phyloP scores from a whole-genome alignment of 2,329 filamentous ascomycete species.

The Triangularia verruculosa region DNA sequence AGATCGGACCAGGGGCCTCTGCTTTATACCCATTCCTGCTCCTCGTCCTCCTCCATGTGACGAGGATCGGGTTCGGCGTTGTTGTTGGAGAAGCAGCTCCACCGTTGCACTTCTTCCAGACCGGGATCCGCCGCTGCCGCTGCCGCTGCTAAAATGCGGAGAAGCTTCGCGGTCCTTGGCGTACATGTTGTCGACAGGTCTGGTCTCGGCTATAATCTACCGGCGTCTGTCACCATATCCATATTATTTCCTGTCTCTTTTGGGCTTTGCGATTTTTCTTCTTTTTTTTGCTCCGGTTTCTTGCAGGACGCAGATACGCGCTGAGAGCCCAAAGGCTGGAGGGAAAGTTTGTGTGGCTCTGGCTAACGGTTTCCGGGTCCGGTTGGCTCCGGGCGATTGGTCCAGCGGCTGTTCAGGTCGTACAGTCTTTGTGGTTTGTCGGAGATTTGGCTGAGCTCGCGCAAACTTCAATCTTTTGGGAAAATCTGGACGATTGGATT shows the following conservation, averaged over 20 bases:
- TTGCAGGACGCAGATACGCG: neutral
- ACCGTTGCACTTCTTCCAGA: neutral
- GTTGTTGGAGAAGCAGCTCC: neutral
- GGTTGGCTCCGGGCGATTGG: neutral
- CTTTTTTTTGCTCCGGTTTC: neutral
- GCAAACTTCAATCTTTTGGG: neutral
- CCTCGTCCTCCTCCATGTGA: neutral
- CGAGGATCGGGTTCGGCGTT: neutral
- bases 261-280: neutral
- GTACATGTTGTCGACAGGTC: neutral
- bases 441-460: neutral
- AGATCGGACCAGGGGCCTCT: neutral
- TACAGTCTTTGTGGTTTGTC: neutral
- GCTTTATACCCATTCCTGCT: neutral
- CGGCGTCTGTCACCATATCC: neutral
- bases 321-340: neutral
- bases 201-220: conserved; percentile 5
- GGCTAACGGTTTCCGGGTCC: neutral
- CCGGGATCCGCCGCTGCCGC: neutral
- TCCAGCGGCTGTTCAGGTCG: neutral
- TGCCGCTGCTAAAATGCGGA: neutral
- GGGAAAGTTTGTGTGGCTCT: neutral
- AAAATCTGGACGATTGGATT: neutral
- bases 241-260: neutral
- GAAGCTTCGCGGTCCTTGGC: neutral